Percentiles rank a stretch among this genome's conserved stretches.
phyloP scores from a whole-genome alignment of 805 yeast species.

The Candida awuae region DNA sequence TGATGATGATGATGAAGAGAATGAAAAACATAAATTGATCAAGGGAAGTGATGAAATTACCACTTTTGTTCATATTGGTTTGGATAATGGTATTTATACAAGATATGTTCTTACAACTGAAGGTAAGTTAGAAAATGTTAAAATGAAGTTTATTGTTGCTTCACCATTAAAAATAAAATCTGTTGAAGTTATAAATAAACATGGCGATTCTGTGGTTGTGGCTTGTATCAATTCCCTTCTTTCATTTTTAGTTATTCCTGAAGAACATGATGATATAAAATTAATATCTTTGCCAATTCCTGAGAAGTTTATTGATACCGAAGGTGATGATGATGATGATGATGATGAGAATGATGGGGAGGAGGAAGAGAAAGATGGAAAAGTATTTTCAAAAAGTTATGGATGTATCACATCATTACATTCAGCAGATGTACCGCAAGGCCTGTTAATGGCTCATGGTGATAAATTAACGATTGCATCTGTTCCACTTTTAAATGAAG shows the following conservation, averaged over 20 bases:
- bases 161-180: slow-evolving; percentile 1
- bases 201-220: background rate
- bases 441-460: slow-evolving; percentile 55
- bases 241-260: slow-evolving; percentile 8
- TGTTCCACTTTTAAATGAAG: slow-evolving; percentile 4
- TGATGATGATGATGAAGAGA: slow-evolving; percentile 12
- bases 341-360: background rate
- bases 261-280: slow-evolving; percentile 26
- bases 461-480: slow-evolving; percentile 48
- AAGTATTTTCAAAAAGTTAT: slow-evolving; percentile 1
- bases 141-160: slow-evolving; percentile 3
- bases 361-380: background rate
- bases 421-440: slow-evolving; percentile 55
- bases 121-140: slow-evolving; percentile 52
- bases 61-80: slow-evolving; percentile 61
- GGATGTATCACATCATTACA: slow-evolving; percentile 32
- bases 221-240: slow-evolving; percentile 2
- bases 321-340: slow-evolving; percentile 5
- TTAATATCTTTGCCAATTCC: slow-evolving; percentile 41
- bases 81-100: slow-evolving; percentile 76
- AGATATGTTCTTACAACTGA: slow-evolving; percentile 50
- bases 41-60: slow-evolving; percentile 7
- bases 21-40: background rate
- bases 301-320: slow-evolving; percentile 32
- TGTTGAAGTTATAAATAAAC: background rate